phyloP scores from a whole-genome alignment of 306 rosid species.

The Castanopsis chinensis region DNA sequence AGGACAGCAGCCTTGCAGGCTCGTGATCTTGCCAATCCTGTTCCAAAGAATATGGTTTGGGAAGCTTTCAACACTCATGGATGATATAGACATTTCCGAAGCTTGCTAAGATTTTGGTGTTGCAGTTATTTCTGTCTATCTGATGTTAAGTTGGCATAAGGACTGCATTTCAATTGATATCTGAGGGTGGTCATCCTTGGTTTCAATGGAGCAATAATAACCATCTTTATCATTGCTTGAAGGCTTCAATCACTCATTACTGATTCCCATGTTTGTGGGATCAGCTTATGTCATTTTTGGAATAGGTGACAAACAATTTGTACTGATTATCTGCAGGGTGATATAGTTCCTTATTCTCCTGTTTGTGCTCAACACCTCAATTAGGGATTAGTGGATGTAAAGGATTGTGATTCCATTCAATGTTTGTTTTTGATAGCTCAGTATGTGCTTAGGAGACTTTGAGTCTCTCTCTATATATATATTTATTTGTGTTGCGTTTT shows the following conservation, averaged over 20 bases:
- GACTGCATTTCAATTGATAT: constrained; percentile 17
- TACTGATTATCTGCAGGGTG: constrained; percentile 15
- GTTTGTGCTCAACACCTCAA: constrained; percentile 19
- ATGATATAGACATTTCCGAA: constrained; percentile 25
- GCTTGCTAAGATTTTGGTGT: constrained; percentile 32
- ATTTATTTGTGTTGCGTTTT: constrained; percentile 18
- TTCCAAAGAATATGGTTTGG: constrained; percentile 70
- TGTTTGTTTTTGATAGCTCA: constrained; percentile 15
- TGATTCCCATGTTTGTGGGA: constrained; percentile 15
- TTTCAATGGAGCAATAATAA: constrained; percentile 36
- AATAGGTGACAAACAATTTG: constrained; percentile 26
- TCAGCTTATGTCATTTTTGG: constrained; percentile 12
- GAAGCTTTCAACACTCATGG: constrained; percentile 79
- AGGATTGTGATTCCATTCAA: constrained; percentile 15
- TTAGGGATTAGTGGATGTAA: constrained; percentile 17
- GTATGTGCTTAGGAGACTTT: constrained; percentile 13
- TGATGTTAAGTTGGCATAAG: constrained; percentile 2
- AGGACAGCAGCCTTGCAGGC: constrained; percentile 71
- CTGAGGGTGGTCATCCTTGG: constrained; percentile 34
- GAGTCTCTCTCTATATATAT: constrained; percentile 15
- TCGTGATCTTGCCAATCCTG: constrained; percentile 42
- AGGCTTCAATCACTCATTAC: constrained; percentile 34
- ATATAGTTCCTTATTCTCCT: constrained; percentile 15
- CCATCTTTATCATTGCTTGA: constrained; percentile 24
- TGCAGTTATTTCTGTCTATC: constrained; percentile 4